Evolutionary conservation across 164 flowering plant species (phyloP), one percentile per base, ranked within the genome.

Genomic region (Dillenia suffruticosa): DNA sequence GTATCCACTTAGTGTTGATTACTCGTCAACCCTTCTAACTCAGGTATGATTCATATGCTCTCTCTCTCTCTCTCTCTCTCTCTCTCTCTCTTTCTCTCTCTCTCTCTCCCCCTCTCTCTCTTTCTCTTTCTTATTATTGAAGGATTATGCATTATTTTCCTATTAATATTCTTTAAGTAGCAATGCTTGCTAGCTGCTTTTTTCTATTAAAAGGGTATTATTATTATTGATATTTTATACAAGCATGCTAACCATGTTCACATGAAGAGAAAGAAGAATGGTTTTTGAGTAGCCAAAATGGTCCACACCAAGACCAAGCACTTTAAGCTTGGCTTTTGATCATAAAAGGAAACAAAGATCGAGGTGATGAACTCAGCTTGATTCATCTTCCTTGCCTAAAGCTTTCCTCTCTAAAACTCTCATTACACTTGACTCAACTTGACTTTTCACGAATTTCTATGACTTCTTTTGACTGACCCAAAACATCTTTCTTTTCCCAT

Each of bases 401-500:
- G 78, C 77, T 74, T 10, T 49, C 51, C 62, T 49, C 50, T 56
- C 65, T 49, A 53, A 64, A 62, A 67, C 17, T 48, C 55, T 66
- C 26, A 49, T 44, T 8, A 46, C 16, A 57, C 54, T 62, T 48
- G 61, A 54, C 67, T 68, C 59, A 61, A 58, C 46, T 12, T 14
- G 59, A 66, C 66, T 62, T 70, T 73, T 71, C 77, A 64, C 70
- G 66, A 65, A 63, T 68, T 69, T 62, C 78, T 15, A 77, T 62
- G 65, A 58, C 59, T 67, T 71, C 84, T 77, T 80, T 80, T 81
- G 85, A 84, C 82, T 76, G 81, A 51, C 75, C 72, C 62, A 59
- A 49, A 59, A 44, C 57, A 57, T 58, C 66, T 58, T 47, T 65
- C 61, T 32, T 47, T 32, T 46, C 49, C 48, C 57, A 50, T 61